phyloP scores from a whole-genome alignment of 2,329 filamentous ascomycete species.

The Graphiopsis chlorocephala region DNA sequence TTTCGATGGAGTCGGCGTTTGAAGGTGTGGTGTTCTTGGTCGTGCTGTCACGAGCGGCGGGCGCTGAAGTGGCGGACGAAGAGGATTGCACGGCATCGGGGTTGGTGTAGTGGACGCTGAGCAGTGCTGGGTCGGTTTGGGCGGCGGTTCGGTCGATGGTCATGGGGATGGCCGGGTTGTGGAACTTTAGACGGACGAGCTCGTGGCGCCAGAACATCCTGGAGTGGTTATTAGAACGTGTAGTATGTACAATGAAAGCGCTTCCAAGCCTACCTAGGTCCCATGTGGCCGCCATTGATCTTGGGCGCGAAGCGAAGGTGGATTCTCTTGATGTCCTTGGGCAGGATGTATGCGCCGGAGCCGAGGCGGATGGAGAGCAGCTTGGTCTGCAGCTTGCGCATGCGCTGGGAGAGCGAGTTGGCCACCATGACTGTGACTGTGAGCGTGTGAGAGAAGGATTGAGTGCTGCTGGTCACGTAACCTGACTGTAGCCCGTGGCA shows the following conservation, averaged over 20 bases:
- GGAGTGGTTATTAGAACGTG: constrained; percentile 24
- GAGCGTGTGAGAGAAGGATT: constrained; percentile 32
- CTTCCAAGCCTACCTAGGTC: constrained; percentile 58
- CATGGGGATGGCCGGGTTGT: constrained; percentile 85
- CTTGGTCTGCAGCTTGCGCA: constrained; percentile 71
- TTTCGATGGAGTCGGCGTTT: constrained; percentile 32
- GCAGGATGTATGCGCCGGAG: constrained; percentile 77
- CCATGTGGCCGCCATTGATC: constrained; percentile 66
- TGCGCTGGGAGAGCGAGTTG: constrained; percentile 53
- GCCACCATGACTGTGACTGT: constrained; percentile 3
- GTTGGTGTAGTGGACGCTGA: constrained; percentile 62
- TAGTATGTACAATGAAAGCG: background rate
- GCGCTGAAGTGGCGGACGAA: constrained; percentile 27
- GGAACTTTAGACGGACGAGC: constrained; percentile 85
- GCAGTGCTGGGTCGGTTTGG: constrained; percentile 55
- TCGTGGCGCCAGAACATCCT: constrained; percentile 87
- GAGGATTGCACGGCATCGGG: constrained; percentile 29
- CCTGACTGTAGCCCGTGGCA: background rate
- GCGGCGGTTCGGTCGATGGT: constrained; percentile 68
- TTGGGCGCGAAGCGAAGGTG: constrained; percentile 68
- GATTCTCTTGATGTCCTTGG: constrained; percentile 70
- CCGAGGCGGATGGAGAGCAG: constrained; percentile 74
- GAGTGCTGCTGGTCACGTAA: constrained; percentile 46
- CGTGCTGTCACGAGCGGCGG: constrained; percentile 28
- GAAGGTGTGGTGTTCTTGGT: constrained; percentile 30